Conservation (phyloP, 2,329 filamentous ascomycete species). For the Chaetothyriales sp. region DNA sequence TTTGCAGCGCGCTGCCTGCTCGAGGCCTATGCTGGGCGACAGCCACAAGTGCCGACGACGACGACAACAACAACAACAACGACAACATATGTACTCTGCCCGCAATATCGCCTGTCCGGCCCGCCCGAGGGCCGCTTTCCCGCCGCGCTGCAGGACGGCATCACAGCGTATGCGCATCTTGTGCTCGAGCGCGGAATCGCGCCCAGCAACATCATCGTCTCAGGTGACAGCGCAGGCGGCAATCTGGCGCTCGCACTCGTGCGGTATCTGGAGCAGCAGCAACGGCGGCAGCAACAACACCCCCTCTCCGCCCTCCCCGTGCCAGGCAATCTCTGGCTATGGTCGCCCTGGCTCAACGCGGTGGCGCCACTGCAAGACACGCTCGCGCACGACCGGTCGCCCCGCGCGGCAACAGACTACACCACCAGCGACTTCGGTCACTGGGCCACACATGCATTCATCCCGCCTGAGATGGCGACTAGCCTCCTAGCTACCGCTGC, state of each 20-base stretch:
- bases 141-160: background rate
- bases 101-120: background rate
- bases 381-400: no score
- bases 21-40: no score
- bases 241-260: slow-evolving; percentile 6
- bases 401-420: no score
- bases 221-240: slow-evolving; percentile 9
- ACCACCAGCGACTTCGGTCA: no score
- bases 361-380: no score
- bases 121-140: background rate
- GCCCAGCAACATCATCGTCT: slow-evolving; percentile 3
- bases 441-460: no score
- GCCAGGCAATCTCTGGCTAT: no score
- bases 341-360: no score
- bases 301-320: background rate
- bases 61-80: no score
- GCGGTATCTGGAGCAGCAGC: slow-evolving; percentile 1
- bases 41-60: no score
- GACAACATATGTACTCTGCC: background rate
- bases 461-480: no score
- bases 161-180: background rate
- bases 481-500: no score
- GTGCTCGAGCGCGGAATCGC: background rate
- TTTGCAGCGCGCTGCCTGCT: background rate
- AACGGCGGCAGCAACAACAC: background rate